Evolutionary conservation across 495 filamentous ascomycete species (phyloP).

Genomic region (Staphylotrichum longicolle): DNA sequence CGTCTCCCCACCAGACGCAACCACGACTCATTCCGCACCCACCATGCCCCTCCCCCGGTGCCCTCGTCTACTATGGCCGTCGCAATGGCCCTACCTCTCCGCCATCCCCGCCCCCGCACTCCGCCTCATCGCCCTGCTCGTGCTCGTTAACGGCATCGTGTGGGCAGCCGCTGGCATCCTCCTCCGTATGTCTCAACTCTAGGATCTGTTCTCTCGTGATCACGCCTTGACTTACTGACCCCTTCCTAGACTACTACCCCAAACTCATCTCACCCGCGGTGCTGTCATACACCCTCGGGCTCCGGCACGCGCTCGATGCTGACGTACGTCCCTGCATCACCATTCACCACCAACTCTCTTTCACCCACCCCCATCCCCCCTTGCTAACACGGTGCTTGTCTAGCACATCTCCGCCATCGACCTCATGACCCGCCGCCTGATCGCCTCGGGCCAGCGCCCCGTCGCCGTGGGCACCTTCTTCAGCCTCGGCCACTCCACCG

Average conservation of each 20-base stretch:
- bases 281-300: constrained; percentile 83
- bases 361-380: too few relatives aligned
- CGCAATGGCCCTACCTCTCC: constrained; percentile 3
- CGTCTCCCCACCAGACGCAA: not conserved
- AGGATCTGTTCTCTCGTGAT: too few relatives aligned
- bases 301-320: constrained; percentile 92
- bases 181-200: constrained; percentile 35
- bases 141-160: constrained; percentile 63
- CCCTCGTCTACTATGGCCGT: not conserved
- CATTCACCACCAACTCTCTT: too few relatives aligned
- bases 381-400: too few relatives aligned
- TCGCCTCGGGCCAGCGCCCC: constrained; percentile 79
- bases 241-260: constrained; percentile 37
- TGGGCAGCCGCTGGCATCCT: constrained; percentile 74
- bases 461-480: constrained; percentile 97
- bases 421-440: constrained; percentile 87
- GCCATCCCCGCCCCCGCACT: constrained; percentile 63
- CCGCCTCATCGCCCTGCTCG: constrained; percentile 63
- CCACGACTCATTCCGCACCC: too few relatives aligned
- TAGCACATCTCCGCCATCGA: constrained; percentile 91
- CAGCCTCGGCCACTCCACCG: constrained; percentile 88
- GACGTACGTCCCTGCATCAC: constrained; percentile 44
- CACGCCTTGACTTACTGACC: too few relatives aligned
- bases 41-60: constrained; percentile 5
- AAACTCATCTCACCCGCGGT: constrained; percentile 74